A percentile compares a stretch with the other conserved stretches of the same genome.
These are phyloP conservation scores for Forsythia viridissima DNA, from an alignment of 257 asterid species.

Conservation along the genomic window DNA sequence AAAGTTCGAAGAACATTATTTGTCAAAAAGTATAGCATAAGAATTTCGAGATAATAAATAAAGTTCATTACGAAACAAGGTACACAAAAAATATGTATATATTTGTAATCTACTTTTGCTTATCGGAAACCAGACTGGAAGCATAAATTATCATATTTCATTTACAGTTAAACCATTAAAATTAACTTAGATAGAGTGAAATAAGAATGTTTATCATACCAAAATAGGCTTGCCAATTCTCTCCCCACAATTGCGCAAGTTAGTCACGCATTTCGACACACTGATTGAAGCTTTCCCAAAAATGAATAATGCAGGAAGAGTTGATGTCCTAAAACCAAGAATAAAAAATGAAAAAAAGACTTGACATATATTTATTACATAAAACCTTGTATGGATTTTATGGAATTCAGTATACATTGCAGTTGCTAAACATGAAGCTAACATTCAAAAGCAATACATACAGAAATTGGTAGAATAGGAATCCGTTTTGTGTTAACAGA, in stretches of 20 bases:
- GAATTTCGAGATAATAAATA: not conserved
- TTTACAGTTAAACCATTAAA: not conserved
- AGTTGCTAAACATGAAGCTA: not conserved
- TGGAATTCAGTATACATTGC: not conserved
- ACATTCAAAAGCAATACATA: not conserved
- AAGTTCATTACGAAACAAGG: not conserved
- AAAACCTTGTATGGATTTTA: not conserved
- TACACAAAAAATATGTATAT: not conserved
- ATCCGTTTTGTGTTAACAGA: not conserved
- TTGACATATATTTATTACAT: too few relatives aligned
- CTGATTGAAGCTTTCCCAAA: slow-evolving; percentile 72
- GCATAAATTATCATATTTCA: not conserved
- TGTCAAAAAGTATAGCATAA: not conserved
- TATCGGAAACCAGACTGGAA: not conserved
- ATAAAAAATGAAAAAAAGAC: not conserved
- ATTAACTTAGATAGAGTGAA: slow-evolving; percentile 11
- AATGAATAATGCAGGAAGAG: slow-evolving; percentile 77
- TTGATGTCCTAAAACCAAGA: slow-evolving; percentile 66
- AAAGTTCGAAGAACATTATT: not conserved
- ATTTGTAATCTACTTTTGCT: not conserved
- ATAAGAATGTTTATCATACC: slow-evolving; percentile 44
- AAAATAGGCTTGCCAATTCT: slow-evolving; percentile 62
- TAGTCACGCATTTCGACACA: slow-evolving; percentile 53
- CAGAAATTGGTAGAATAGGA: not conserved
- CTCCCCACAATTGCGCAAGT: slow-evolving; percentile 37